Base-by-base conservation (phyloP, 768 basidiomycete genomes). In the Rhodotorula sphaerocarpa region DNA sequence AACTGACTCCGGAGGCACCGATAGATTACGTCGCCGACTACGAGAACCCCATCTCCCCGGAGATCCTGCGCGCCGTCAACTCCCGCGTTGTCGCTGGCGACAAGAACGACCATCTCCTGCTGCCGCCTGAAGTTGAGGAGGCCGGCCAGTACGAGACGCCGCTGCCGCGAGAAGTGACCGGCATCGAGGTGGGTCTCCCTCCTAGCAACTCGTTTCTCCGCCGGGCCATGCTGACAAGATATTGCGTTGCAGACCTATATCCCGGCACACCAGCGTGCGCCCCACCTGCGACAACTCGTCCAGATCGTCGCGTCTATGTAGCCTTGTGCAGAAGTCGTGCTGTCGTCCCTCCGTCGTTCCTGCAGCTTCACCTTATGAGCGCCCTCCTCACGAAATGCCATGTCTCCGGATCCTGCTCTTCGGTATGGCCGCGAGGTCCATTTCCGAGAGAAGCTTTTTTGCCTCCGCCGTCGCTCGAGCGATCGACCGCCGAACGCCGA, bases 41-140 rank as follows among this genome's bases (percentile, higher is more conserved):
- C 75, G 95, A 99, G 89, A 91, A 88, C 70, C 95, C 93, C 14
- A 96, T 97, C 72, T 90, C 92, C 3, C 88, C 90, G 28, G 93
- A 97, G 78, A 97, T 99, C 65, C 80, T 99, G 43, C 86, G 90
- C 55, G 90, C 96, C 27, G 95, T 99, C 55, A 91, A 93, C 45
- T 88, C 91, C 39, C 83, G 95, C 52, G 92, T 99, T 57, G 86
- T 90, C 73, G 87, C 91, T 51, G 90, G 93, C 75, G 95, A 97
- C 78, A 86, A 90, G 71, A 91, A 90, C 74, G 95, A 99, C 75
- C 93, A 97, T 74, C 81, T 99, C 25, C 83, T 99, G 61, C 84
- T 99, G 55, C 84, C 90, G 34, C 92, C 93, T 33, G 95, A 97
- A 76, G 57, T 87, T 46, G 95, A 97, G 73, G 95, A 97, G 77